Conservation (phyloP, 1,284 basidiomycete species). For the Microstroma glucosiphilum region DNA sequence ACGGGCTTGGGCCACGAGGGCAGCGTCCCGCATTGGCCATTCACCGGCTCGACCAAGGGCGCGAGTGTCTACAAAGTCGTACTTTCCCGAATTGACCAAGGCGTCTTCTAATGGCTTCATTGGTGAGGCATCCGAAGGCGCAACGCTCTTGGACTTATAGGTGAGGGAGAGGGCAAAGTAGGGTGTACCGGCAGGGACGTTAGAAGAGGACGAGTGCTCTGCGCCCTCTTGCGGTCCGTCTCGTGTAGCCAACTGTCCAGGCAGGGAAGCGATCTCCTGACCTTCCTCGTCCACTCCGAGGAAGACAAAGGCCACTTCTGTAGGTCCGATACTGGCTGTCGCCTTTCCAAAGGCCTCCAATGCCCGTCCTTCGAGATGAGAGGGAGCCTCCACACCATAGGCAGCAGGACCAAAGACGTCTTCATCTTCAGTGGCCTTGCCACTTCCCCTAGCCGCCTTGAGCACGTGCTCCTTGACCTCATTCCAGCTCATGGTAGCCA, state of each 20-base stretch:
- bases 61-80: slow-evolving; percentile 44
- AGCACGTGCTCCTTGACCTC: slow-evolving; percentile 37
- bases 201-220: slow-evolving; percentile 6
- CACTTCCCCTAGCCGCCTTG: slow-evolving; percentile 16
- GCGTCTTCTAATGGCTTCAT: slow-evolving; percentile 12
- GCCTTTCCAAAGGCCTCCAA: slow-evolving; percentile 23
- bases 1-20: slow-evolving; percentile 39
- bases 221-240: background rate
- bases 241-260: slow-evolving; percentile 22
- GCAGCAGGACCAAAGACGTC: slow-evolving; percentile 37
- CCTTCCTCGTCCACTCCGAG: slow-evolving; percentile 37
- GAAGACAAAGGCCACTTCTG: slow-evolving; percentile 34
- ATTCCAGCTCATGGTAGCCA: slow-evolving; percentile 44
- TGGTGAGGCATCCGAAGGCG: slow-evolving; percentile 12
- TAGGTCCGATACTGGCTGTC: slow-evolving; percentile 32
- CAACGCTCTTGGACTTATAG: slow-evolving; percentile 16
- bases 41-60: slow-evolving; percentile 23
- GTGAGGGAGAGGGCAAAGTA: slow-evolving; percentile 47
- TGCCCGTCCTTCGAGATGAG: background rate
- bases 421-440: background rate
- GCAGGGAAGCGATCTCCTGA: slow-evolving; percentile 14
- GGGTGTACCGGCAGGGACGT: slow-evolving; percentile 28
- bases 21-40: slow-evolving; percentile 31
- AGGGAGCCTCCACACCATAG: slow-evolving; percentile 20
- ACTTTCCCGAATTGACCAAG: slow-evolving; percentile 21